Percentiles rank a stretch among this genome's conserved stretches.
phyloP scores from a whole-genome alignment of 1,284 basidiomycete genomes.

The Coniferiporia weirii region DNA sequence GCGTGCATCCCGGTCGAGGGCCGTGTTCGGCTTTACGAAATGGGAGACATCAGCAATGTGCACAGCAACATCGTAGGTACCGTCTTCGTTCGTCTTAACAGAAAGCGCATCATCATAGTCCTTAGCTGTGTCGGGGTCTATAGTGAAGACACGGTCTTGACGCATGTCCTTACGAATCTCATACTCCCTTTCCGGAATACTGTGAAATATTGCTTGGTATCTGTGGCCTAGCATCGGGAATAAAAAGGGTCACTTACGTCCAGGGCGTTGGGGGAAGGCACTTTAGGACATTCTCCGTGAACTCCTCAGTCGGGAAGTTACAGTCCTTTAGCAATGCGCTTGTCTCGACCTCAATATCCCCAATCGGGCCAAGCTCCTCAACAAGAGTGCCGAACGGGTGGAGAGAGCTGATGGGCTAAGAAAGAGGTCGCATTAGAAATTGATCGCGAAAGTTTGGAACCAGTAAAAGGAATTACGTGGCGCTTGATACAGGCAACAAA shows the following conservation, averaged over 20 bases:
- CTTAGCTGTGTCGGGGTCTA: constrained; percentile 86
- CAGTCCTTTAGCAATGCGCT: constrained; percentile 97
- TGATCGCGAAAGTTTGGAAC: constrained; percentile 13
- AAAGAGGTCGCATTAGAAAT: constrained; percentile 12
- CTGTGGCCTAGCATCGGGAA: not conserved
- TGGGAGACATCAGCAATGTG: constrained; percentile 96
- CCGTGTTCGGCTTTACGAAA: constrained; percentile 95
- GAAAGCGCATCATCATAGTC: constrained; percentile 96
- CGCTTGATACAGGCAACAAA: constrained; percentile 99
- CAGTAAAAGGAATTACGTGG: constrained; percentile 51
- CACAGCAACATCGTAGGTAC: constrained; percentile 86
- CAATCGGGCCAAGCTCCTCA: constrained; percentile 98
- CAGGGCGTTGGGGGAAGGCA: constrained; percentile 93
- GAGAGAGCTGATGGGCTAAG: constrained; percentile 85
- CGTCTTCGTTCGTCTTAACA: constrained; percentile 83
- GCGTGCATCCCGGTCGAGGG: constrained; percentile 94
- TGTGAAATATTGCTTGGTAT: constrained; percentile 28
- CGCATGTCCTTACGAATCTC: constrained; percentile 87
- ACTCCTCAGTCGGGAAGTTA: constrained; percentile 95
- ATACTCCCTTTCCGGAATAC: constrained; percentile 88
- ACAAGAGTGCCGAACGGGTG: constrained; percentile 99
- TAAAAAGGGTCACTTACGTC: constrained; percentile 53
- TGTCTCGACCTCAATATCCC: constrained; percentile 96
- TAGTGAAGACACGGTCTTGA: constrained; percentile 82
- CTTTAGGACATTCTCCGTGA: constrained; percentile 90